Evolutionary conservation across 495 filamentous ascomycete genomes (phyloP).

Genomic region (Niebla homalea): DNA sequence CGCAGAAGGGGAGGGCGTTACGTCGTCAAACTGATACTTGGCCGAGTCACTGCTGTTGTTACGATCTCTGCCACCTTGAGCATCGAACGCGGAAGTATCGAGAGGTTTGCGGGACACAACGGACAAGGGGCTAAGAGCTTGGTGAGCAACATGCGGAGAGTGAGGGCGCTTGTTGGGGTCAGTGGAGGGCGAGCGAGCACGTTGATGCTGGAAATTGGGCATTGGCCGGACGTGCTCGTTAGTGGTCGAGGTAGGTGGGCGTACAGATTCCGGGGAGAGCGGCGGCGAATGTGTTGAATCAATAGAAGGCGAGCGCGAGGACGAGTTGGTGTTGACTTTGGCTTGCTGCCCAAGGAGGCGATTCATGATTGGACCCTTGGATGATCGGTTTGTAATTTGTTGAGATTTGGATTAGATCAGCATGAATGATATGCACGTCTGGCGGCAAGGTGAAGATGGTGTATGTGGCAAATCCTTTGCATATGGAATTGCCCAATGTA

Average conservation of each 20-base stretch:
- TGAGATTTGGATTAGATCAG: not conserved
- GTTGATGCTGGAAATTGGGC: not conserved
- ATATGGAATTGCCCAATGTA: too few relatives aligned
- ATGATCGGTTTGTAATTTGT: not conserved
- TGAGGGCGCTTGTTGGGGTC: not conserved
- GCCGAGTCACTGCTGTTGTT: not conserved
- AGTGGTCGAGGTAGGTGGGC: too few relatives aligned
- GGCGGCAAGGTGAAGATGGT: too few relatives aligned
- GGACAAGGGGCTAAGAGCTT: not conserved
- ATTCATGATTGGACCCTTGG: not conserved
- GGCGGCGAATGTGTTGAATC: too few relatives aligned
- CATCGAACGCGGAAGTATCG: not conserved
- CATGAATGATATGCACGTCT: too few relatives aligned
- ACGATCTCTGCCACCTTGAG: not conserved
- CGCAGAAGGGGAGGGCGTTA: not conserved
- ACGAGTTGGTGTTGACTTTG: not conserved
- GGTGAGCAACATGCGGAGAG: constrained; percentile 4
- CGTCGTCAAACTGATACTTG: constrained; percentile 10
- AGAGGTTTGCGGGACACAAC: constrained; percentile 7
- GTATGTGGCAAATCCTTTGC: too few relatives aligned
- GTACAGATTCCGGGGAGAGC: too few relatives aligned
- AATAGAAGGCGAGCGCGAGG: not conserved
- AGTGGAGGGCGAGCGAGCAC: constrained; percentile 1
- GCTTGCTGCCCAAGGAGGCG: constrained; percentile 3
- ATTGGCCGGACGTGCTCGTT: too few relatives aligned